These are phyloP conservation scores for Colletotrichum chrysophilum DNA, from an alignment of 2,329 filamentous ascomycete species.

Conservation along the genomic window DNA sequence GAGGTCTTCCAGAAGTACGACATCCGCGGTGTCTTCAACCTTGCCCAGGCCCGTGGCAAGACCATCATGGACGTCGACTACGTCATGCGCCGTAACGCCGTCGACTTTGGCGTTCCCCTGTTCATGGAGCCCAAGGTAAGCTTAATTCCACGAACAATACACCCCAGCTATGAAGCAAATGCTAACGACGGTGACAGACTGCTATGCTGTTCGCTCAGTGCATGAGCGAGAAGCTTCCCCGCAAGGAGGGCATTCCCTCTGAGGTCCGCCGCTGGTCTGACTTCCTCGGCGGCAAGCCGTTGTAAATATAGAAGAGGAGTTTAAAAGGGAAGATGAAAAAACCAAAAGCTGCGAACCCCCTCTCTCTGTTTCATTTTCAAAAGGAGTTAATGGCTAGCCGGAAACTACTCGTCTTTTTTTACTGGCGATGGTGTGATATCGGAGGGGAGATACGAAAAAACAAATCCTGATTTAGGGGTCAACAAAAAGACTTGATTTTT, in stretches of 20 bases:
- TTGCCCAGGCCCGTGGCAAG: constrained; percentile 83
- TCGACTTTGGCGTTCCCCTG: constrained; percentile 95
- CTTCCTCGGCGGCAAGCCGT: constrained; percentile 86
- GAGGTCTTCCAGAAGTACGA: constrained; percentile 98
- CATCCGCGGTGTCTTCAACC: constrained; percentile 94
- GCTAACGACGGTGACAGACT: constrained; percentile 66
- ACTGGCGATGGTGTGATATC: background rate
- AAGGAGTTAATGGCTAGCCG: constrained; percentile 10
- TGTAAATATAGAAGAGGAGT: constrained; percentile 54
- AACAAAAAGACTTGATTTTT: background rate
- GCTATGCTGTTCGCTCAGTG: constrained; percentile 95
- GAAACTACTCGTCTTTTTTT: constrained; percentile 1
- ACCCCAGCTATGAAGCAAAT: background rate
- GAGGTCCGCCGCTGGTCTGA: constrained; percentile 96
- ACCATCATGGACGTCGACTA: constrained; percentile 92
- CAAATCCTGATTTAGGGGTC: background rate
- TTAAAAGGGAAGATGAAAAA: background rate
- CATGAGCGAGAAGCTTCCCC: constrained; percentile 95
- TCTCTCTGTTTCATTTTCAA: background rate
- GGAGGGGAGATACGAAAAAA: background rate
- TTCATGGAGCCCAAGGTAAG: constrained; percentile 97
- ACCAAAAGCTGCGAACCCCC: background rate
- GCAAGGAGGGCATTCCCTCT: constrained; percentile 82
- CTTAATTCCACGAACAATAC: background rate
- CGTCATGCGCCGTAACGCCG: constrained; percentile 96